Percentiles rank a stretch among this genome's conserved stretches.
Conservation (phyloP, 2,329 filamentous ascomycete species). For the Hypoxylon sp. region DNA sequence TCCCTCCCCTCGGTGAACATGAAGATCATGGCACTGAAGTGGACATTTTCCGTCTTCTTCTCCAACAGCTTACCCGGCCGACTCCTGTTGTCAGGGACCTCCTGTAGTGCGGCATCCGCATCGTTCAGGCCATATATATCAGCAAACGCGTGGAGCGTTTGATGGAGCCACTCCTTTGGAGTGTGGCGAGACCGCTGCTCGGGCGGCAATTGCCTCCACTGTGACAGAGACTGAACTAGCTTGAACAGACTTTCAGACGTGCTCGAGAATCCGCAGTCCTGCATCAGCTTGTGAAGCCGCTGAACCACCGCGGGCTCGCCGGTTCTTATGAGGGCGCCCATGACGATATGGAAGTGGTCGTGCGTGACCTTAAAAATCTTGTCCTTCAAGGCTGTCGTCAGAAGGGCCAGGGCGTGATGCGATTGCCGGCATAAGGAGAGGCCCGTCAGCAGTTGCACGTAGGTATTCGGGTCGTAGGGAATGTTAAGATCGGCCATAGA, state of each 20-base stretch:
- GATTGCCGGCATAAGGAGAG: constrained; percentile 59
- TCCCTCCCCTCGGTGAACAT: constrained; percentile 54
- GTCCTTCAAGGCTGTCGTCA: constrained; percentile 54
- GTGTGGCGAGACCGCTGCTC: constrained; percentile 25
- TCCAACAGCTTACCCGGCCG: constrained; percentile 32
- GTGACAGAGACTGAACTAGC: constrained; percentile 52
- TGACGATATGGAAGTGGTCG: constrained; percentile 62
- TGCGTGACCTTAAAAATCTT: constrained; percentile 55
- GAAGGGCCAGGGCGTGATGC: constrained; percentile 57
- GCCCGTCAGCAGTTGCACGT: constrained; percentile 58
- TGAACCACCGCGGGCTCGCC: constrained; percentile 54
- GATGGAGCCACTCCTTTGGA: constrained; percentile 43
- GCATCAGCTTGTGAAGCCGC: constrained; percentile 54
- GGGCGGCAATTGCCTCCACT: constrained; percentile 45
- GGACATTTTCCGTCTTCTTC: constrained; percentile 37
- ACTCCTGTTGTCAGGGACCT: constrained; percentile 6
- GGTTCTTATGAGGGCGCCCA: constrained; percentile 58
- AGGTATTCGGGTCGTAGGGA: constrained; percentile 59
- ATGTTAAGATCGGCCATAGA: constrained; percentile 58
- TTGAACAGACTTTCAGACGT: constrained; percentile 55
- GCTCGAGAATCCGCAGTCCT: constrained; percentile 51
- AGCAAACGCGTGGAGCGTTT: constrained; percentile 49
- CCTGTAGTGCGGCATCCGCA: constrained; percentile 11
- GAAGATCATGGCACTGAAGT: constrained; percentile 53
- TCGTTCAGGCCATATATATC: constrained; percentile 38